phyloP scores from a whole-genome alignment of 1,284 basidiomycete genomes.

The Moesziomyces parantarcticus region DNA sequence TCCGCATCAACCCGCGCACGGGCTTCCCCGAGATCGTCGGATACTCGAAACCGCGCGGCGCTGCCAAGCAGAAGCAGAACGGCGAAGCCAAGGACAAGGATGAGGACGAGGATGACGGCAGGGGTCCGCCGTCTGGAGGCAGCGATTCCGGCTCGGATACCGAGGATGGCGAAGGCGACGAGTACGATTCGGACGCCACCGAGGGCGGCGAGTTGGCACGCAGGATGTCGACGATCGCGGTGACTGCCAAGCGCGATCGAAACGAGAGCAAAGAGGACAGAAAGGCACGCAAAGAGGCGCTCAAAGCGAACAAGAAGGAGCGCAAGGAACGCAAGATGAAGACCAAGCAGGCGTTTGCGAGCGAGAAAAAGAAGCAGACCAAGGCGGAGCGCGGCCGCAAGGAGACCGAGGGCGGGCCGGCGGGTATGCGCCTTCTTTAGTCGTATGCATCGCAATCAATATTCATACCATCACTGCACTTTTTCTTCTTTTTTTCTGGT shows the following conservation, averaged over 20 bases:
- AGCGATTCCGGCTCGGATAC: constrained; percentile 40
- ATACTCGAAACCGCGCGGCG: constrained; percentile 42
- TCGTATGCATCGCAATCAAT: not conserved
- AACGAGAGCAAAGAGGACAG: constrained; percentile 85
- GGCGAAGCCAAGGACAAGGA: constrained; percentile 2
- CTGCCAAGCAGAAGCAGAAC: constrained; percentile 20
- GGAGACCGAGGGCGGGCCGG: constrained; percentile 46
- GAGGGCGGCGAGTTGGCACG: constrained; percentile 28
- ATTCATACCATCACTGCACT: not conserved
- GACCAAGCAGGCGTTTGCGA: constrained; percentile 53
- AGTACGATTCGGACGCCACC: constrained; percentile 44
- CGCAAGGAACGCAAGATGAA: constrained; percentile 54
- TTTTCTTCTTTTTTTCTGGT: too few relatives aligned
- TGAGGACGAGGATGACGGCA: constrained; percentile 26
- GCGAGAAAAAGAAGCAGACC: constrained; percentile 56
- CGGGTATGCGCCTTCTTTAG: constrained; percentile 45
- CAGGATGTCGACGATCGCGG: constrained; percentile 21
- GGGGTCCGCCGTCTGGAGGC: constrained; percentile 17
- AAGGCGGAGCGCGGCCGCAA: constrained; percentile 48
- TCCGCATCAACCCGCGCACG: constrained; percentile 60
- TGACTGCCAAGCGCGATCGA: constrained; percentile 41
- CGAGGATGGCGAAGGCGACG: constrained; percentile 24
- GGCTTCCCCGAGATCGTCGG: constrained; percentile 61
- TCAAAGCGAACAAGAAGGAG: constrained; percentile 74
- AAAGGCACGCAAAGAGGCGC: constrained; percentile 84